Evolutionary conservation across 192 early-diverging fungal species (phyloP), one percentile per base, ranked within the genome.

Genomic region (Coemansia sp.): DNA sequence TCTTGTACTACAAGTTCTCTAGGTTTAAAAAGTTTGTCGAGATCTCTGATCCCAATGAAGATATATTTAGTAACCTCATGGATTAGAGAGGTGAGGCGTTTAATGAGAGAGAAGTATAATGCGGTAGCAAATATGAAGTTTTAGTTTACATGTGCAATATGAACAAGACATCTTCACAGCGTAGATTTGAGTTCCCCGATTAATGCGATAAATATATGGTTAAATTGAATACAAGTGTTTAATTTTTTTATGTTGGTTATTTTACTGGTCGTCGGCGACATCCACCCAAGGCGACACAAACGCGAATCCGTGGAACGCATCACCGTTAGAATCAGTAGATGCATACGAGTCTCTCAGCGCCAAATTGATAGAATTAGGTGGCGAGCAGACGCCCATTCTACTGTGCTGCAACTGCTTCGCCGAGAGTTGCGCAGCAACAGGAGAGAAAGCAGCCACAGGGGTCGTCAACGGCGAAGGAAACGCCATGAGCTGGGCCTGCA

Each of bases 281-380:
- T 76, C 76, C 25, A 76, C 77, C 68, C 25, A 64, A 1, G 75
- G 80, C 27, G 80, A 74, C 2, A 78, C 69, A 65, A 78, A 83
- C 23, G 80, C 77, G 57, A 83, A 83, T 42, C 80, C 80, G 25
- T 64, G 69, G 45, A 83, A 83, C 31, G 80, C 75, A 37, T 69
- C 68, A n/a, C 69, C 69, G 6, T 64, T 74, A 2, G 73, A 68
- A 27, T 74, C 77, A 25, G 38, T 48, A 37, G 62, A 34, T 4
- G 64, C 60, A 46, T 67, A 62, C 21, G 74, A 62, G 36, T 62
- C 62, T 48, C 74, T 50, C 34, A 66, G 15, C 1, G 60, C 61
- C 31, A 41, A 29, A 36, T 66, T 76, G 19, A 70, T 32, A 17
- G 66, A 72, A 8, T 32, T 58, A 42, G 64, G 64, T 11, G 74